Evolutionary conservation across 73 alveolate species (phyloP), one percentile per base, ranked within the genome.

Genomic region (Uronychia setigera): DNA sequence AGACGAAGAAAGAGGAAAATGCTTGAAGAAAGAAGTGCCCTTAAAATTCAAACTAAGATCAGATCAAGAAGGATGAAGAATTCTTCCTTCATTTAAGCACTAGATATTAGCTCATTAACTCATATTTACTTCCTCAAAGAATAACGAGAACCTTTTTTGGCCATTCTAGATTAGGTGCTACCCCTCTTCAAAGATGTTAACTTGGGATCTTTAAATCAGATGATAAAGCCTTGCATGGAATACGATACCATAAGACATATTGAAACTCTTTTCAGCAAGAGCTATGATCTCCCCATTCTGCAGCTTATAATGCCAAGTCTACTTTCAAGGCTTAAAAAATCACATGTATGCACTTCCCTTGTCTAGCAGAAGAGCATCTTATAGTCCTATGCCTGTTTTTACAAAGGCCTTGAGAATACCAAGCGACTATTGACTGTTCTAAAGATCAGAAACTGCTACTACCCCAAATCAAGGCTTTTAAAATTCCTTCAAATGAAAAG

Each of bases 91-190:
- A 85, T 83, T 35, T 26, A 58, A 0, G 92, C 88, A 31, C 79
- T 90, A 29, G 29, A 67, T 35, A 32, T 85, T 29, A 86, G 80
- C 1, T 59, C 80, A 31, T 90, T 82, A 35, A 91, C 95, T 1
- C 79, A 77, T 0, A 32, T 90, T 27, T 85, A 79, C 33, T 78
- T 90, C 75, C 78, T 80, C 30, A 84, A 80, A 46, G 95, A 90
- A 32, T 59, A 90, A 76, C 79, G 91, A 58, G 0, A 78, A 0
- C 33, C n/a, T 32, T 90, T 90, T 77, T 29, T 81, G 32, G 80
- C 59, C 25, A 29, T 90, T 27, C 31, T 90, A 0, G 85, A 79
- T 5, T 11, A 19, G 67, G 67, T 28, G 28, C 27, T 19, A 31
- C 78, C 13, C n/a, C 67, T 28, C 25, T 34, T 25, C 25, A 58